These are phyloP conservation scores for Fusarium gaditjirri DNA, from an alignment of 2,329 filamentous ascomycete species.

Conservation along the genomic window DNA sequence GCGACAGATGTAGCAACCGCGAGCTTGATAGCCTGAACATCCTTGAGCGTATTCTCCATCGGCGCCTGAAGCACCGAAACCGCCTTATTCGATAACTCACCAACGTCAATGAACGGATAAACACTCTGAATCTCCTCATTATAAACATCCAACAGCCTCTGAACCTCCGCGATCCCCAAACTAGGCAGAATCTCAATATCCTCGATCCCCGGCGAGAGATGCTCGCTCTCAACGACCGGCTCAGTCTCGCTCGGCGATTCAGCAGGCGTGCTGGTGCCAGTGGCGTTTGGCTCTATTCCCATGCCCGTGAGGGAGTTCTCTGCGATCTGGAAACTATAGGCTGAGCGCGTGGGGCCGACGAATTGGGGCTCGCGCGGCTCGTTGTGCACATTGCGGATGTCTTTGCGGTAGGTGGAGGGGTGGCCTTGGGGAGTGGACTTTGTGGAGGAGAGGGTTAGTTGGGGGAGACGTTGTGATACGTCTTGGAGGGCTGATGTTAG, in stretches of 20 bases:
- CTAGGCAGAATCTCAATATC: background rate
- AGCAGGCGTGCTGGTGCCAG: background rate
- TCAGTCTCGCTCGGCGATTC: background rate
- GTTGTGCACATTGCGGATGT: background rate
- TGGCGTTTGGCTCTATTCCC: background rate
- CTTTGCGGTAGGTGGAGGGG: background rate
- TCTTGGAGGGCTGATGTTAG: background rate
- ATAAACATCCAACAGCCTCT: background rate
- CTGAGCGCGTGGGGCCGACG: background rate
- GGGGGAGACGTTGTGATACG: slow-evolving; percentile 3
- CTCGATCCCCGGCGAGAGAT: background rate
- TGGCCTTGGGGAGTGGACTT: slow-evolving; percentile 3
- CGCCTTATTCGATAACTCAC: background rate
- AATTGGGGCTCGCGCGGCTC: slow-evolving; percentile 9
- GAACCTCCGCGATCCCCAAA: background rate
- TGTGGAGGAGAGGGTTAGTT: background rate
- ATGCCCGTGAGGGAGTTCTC: slow-evolving; percentile 2
- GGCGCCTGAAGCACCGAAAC: background rate
- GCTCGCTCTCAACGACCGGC: rapidly evolving
- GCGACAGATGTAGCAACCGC: slow-evolving; percentile 2
- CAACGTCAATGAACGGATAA: slow-evolving; percentile 2
- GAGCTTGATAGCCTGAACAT: slow-evolving; percentile 5
- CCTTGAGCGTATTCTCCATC: background rate
- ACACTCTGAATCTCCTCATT: background rate
- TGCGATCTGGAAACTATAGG: slow-evolving; percentile 12